These are phyloP conservation scores for Pythium vanterpoolii DNA, from an alignment of 352 stramenopile species.

Conservation along the genomic window DNA sequence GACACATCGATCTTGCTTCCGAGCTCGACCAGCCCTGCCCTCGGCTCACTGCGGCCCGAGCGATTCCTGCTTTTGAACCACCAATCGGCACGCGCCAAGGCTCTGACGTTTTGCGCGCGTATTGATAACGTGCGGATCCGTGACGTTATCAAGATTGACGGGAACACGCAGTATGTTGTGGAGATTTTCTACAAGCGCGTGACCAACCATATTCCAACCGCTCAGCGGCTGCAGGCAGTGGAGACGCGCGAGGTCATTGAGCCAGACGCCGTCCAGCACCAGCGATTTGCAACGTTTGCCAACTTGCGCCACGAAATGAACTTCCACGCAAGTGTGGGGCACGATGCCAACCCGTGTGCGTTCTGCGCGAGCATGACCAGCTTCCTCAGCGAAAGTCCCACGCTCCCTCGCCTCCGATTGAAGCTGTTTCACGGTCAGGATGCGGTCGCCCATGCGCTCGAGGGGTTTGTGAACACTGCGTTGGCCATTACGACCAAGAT, in stretches of 20 bases:
- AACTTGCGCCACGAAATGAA: constrained; percentile 20
- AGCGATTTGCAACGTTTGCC: constrained; percentile 15
- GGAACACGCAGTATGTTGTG: constrained; percentile 42
- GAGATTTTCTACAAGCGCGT: constrained; percentile 41
- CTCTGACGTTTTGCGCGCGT: constrained; percentile 31
- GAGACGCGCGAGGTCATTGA: background rate
- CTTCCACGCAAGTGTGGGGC: constrained; percentile 13
- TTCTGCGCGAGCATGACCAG: constrained; percentile 7
- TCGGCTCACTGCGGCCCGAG: background rate
- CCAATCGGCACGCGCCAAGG: constrained; percentile 1
- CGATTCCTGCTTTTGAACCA: background rate
- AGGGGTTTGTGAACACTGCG: constrained; percentile 12
- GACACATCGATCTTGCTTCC: background rate
- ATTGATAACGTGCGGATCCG: constrained; percentile 55
- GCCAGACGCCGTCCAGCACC: constrained; percentile 1
- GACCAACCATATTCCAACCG: constrained; percentile 24
- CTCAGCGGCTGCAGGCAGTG: background rate
- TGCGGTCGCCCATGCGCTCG: background rate
- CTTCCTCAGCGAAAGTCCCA: constrained; percentile 6
- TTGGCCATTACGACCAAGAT: background rate
- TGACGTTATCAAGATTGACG: constrained; percentile 41
- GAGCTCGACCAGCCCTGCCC: background rate
- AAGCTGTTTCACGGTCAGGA: constrained; percentile 12
- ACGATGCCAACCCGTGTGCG: background rate
- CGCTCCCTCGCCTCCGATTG: constrained; percentile 4